Base-by-base conservation (phyloP, 441 rosid species). In the Croton laevigatus region DNA sequence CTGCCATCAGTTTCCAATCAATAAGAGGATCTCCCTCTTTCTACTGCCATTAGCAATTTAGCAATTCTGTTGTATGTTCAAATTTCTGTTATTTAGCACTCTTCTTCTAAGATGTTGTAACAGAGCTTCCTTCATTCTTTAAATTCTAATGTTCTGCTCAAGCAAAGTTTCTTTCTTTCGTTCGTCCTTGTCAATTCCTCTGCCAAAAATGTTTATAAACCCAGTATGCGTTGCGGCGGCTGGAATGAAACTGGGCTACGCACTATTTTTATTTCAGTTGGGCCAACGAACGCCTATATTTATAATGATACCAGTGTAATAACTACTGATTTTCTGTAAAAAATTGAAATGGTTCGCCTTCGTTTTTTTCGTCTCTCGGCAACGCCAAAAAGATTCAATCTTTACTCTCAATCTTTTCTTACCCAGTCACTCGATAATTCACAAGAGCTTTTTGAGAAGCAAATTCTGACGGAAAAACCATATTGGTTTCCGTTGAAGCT, bases 271-370 rank as follows among this genome's bases (percentile, higher is more conserved):
- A 19, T 49, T 16, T 49, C 20, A 54, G 34, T 20, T 22, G 3
- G 37, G 38, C 7, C 32, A 27, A 27, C 1, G 32, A 27, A 27
- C 32, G 32, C 32, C 32, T 27, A 27, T 27, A 27, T 27, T 1
- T 27, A 27, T 1, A 27, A 27, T 27, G 32, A 27, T 27, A 2
- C 32, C 32, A 27, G 32, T 27, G 32, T 27, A 27, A 27, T 27
- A 1, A 27, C 2, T 27, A 1, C 32, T 27, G 32, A 27, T 27
- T 27, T 27, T 27, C 32, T 27, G 32, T 27, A 27, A 2, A 27
- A 27, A 27, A 27, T 65, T 37, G n/a, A 78, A 23, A 85, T 85
- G 89, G 78, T 55, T 75, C 48, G 62, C 67, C 9, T 38, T 65
- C 67, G 70, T 65, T 74, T 71, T 17, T 57, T 38, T 16, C 44